Percentiles rank a stretch among this genome's conserved stretches.
Conservation (phyloP, 257 asterid genomes). For the Solanum tacnaense region DNA sequence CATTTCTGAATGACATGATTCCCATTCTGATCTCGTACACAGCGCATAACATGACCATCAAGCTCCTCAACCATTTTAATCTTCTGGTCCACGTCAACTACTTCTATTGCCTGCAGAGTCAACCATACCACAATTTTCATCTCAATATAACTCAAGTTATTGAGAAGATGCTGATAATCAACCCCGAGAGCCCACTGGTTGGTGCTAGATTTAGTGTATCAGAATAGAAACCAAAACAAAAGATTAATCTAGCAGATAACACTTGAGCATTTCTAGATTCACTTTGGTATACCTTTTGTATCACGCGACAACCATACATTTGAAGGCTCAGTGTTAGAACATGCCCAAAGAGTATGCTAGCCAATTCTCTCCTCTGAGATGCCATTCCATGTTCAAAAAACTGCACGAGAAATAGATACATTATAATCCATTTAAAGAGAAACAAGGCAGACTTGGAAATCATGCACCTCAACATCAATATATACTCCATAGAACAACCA, state of each 20-base stretch:
- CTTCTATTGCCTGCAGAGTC: conserved; percentile 77
- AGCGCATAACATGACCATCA: conserved; percentile 86
- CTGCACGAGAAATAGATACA: conserved; percentile 21
- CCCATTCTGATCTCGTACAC: conserved; percentile 98
- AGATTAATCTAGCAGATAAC: neutral
- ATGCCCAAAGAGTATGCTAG: conserved; percentile 74
- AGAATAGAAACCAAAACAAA: neutral
- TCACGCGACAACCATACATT: conserved; percentile 97
- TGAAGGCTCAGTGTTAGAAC: conserved; percentile 86
- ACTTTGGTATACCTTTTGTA: conserved; percentile 65
- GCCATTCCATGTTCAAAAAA: conserved; percentile 94
- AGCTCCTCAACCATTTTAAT: conserved; percentile 89
- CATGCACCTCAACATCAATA: neutral
- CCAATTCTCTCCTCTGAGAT: conserved; percentile 78
- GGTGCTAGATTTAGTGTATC: neutral
- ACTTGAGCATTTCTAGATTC: neutral
- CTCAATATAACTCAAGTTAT: neutral
- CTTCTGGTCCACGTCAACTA: conserved; percentile 83
- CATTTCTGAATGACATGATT: conserved; percentile 94
- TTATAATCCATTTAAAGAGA: neutral
- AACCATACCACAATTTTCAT: neutral
- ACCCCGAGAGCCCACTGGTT: neutral
- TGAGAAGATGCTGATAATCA: neutral
- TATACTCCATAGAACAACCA: neutral
- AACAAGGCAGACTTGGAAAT: neutral